Percentiles rank a stretch among this genome's conserved stretches.
Conservation (phyloP, 2,329 filamentous ascomycete species). For the Neonectria faginata region DNA sequence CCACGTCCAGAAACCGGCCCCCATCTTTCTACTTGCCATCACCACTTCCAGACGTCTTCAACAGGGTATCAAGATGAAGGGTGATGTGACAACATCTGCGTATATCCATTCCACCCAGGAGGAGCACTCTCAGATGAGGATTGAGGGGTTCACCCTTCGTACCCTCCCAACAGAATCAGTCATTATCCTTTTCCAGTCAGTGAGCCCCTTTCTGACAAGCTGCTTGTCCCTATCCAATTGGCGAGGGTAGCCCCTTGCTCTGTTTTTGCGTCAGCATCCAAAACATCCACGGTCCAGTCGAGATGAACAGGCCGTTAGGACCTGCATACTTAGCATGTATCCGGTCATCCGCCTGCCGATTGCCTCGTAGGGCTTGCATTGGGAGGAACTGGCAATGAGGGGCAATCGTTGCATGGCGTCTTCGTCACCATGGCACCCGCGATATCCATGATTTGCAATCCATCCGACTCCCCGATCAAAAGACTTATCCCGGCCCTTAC, state of each 20-base stretch:
- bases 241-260: conserved; percentile 3
- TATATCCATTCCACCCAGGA: conserved; percentile 28
- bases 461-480: conserved; percentile 19
- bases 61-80: conserved; percentile 30
- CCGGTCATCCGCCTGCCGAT: conserved; percentile 14
- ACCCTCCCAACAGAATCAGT: conserved; percentile 21
- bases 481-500: conserved; percentile 6
- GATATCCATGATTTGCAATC: conserved; percentile 17
- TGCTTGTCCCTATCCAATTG: not conserved
- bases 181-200: conserved; percentile 12
- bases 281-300: conserved; percentile 2
- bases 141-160: conserved; percentile 25
- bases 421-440: conserved; percentile 23
- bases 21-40: conserved; percentile 18
- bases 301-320: conserved; percentile 23
- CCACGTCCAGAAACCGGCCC: conserved; percentile 1
- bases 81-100: conserved; percentile 35
- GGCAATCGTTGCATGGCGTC: conserved; percentile 24
- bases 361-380: conserved; percentile 36
- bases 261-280: conserved; percentile 1
- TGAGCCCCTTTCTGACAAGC: conserved; percentile 22
- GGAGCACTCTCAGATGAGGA: conserved; percentile 34
- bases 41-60: conserved; percentile 21
- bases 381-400: conserved; percentile 21
- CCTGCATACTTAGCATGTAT: conserved; percentile 38